Evolutionary conservation across 2,329 filamentous ascomycete species (phyloP), one percentile per base, ranked within the genome.

Genomic region (Nigrospora oryzae): DNA sequence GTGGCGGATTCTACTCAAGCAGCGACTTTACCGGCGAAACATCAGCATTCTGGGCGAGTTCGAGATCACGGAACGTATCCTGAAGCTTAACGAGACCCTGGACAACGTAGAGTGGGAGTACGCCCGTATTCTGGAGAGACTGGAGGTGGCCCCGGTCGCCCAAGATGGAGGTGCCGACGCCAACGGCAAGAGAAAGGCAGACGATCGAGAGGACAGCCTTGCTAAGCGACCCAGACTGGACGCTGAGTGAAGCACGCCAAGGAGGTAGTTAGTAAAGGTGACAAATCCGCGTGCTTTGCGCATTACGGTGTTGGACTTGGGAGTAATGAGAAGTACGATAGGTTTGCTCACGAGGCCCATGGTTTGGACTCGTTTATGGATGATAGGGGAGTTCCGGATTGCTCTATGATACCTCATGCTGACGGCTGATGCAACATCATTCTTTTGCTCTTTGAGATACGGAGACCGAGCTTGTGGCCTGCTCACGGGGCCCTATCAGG

Each of bases 1-100:
- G 38, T 94, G 86, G 85, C 71, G 82, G 30, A 63, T 91, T 19
- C 70, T 87, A 36, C 79, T 84, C n/a, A 93, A 93, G 66, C 77
- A 86, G 55, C 71, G 88, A 33, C 69, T 94, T 4, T 89, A 86
- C 59, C 74, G 77, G 38, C 84, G 89, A 55, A 91, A 93, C 57
- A 75, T 74, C 46, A 83, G 90, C 53, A 65, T 77, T 3, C 70
- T 94, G 12, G 75, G 77, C 34, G 83, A 90, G 62, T 66, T 91
- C 36, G 84, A 88, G 44, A 68, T 70, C 5, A 61, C 67, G 0
- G 86, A 91, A 61, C 75, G 85, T 33, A 77, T 85, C 8, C 76
- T 86, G 46, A 88, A 84, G 68, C 69, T 94, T 4, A 77, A 86
- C 41, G 76, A 84, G 52, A 84, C 83, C 0, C 67, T 89, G 17